Base-by-base conservation (phyloP, 495 filamentous ascomycete genomes). In the Trypethelium eluteriae region DNA sequence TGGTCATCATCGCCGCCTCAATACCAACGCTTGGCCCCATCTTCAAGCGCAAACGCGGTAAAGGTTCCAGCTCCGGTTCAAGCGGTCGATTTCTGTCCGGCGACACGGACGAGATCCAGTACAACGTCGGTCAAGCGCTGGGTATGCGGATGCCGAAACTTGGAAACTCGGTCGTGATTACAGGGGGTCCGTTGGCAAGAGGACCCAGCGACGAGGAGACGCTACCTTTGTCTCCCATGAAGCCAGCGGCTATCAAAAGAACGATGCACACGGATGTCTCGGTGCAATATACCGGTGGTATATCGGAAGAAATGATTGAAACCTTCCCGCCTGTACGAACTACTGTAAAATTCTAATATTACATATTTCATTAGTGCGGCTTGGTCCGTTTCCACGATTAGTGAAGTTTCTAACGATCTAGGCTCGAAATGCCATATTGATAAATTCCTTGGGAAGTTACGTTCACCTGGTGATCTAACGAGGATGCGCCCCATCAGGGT, bases 21-120 rank as follows among this genome's bases (percentile, higher is more conserved):
- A 36, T 65, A 35, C 64, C 64, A 3, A 65, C 64, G n/a, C 38
- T 65, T n/a, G 64, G 47, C 3, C 64, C 64, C 6, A 65, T 65
- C 41, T 65, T 38, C 35, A 65, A 65, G 38, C 64, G 64, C 47
- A 34, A 38, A 50, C 34, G 47, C 16, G 25, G 47, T 5, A 36
- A 39, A 25, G 32, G 36, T 1, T 35, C 25, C 18, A 65, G 64
- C 47, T 38, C 46, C 11, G 49, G 36, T 38, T 50, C 64, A 0
- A 56, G 47, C 12, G 56, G 25, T 39, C 34, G 46, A 39, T 14
- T 10, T 35, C n/a, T 65, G 11, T 65, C 64, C n/a, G 44, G 46
- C 16, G 64, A 65, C 32, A 65, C 46, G 46, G 64, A 35, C 32
- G 44, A 65, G 14, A 65, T 65, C 39, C 64, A 65, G 35, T 56